Percentiles rank a stretch among this genome's conserved stretches.
Evolutionary conservation across 2,329 filamentous ascomycete genomes (phyloP).

Genomic region (Tolypocladium album): DNA sequence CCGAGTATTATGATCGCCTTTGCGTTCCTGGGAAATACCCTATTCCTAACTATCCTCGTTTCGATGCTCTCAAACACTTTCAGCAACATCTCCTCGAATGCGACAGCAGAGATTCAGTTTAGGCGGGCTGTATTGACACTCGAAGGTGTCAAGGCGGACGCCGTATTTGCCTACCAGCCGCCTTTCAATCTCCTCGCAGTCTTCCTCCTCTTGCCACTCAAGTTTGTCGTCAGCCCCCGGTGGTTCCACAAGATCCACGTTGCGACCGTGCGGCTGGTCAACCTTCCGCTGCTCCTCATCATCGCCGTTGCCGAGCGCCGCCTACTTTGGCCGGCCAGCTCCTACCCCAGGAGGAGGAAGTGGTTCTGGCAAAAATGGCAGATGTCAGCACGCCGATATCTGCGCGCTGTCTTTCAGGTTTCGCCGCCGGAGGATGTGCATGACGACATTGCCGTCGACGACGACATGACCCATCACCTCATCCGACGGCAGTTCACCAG

Average conservation of each 20-base stretch:
- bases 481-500: slow-evolving; percentile 46
- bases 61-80: slow-evolving; percentile 83
- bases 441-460: slow-evolving; percentile 47
- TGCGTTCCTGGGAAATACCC: slow-evolving; percentile 74
- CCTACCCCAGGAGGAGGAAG: slow-evolving; percentile 15
- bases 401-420: slow-evolving; percentile 63
- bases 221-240: slow-evolving; percentile 64
- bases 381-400: slow-evolving; percentile 60
- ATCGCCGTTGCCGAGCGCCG: slow-evolving; percentile 63
- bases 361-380: slow-evolving; percentile 58
- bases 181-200: slow-evolving; percentile 77
- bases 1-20: slow-evolving; percentile 74
- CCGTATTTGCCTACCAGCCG: slow-evolving; percentile 71
- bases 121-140: slow-evolving; percentile 71
- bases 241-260: slow-evolving; percentile 92
- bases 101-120: slow-evolving; percentile 75
- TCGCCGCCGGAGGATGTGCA: slow-evolving; percentile 53
- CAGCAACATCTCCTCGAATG: slow-evolving; percentile 64
- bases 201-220: slow-evolving; percentile 62
- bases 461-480: slow-evolving; percentile 46
- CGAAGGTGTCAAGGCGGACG: slow-evolving; percentile 76
- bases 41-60: slow-evolving; percentile 82
- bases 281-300: slow-evolving; percentile 61
- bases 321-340: slow-evolving; percentile 44
- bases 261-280: slow-evolving; percentile 60